These are phyloP conservation scores for Stephania cephalantha DNA, from an alignment of 164 flowering plant genomes.

Conservation along the genomic window DNA sequence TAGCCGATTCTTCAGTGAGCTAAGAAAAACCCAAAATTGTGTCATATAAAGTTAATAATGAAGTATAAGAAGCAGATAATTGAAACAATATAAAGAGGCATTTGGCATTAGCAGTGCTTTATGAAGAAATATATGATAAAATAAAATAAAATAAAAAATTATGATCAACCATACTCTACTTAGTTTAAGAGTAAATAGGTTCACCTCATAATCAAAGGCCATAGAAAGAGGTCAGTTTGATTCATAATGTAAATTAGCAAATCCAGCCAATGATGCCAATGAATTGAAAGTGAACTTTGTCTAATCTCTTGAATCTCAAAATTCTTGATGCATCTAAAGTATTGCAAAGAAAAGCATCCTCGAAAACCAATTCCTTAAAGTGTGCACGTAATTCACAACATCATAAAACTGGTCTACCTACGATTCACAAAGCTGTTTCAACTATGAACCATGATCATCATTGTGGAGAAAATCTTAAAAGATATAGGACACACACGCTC, in stretches of 20 bases:
- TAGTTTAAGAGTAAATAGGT: background rate
- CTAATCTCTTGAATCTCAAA: background rate
- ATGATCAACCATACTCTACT: background rate
- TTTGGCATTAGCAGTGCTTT: background rate
- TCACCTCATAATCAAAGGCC: background rate
- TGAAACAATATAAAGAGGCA: background rate
- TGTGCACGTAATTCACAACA: background rate
- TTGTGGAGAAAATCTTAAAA: no score
- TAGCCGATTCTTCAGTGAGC: conserved; percentile 84
- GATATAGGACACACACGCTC: no score
- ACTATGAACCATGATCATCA: no score
- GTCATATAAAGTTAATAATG: background rate
- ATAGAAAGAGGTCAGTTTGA: background rate
- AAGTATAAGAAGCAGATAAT: background rate
- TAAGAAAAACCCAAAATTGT: conserved; percentile 16
- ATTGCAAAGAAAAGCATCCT: background rate
- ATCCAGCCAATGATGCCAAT: background rate
- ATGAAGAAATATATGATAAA: background rate
- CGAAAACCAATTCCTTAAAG: background rate
- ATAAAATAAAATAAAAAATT: background rate
- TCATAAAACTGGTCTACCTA: background rate
- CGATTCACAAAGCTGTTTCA: no score
- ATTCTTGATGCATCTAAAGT: background rate
- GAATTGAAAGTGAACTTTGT: background rate
- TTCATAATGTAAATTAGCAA: background rate